Evolutionary conservation across 495 filamentous ascomycete genomes (phyloP), one percentile per base, ranked within the genome.

Genomic region (Annulohypoxylon maeteangense): DNA sequence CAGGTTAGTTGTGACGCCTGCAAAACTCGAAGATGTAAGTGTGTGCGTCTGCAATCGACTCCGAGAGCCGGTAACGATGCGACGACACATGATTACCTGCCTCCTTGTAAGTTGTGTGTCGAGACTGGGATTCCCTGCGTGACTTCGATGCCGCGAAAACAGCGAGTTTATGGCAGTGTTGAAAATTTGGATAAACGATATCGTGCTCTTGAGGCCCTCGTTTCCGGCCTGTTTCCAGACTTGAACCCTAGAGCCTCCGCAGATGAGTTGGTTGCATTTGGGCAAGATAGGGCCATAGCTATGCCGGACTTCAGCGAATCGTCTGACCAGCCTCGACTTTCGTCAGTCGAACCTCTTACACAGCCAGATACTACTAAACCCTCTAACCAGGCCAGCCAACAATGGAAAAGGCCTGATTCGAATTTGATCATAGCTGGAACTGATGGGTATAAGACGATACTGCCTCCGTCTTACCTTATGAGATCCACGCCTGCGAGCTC

Each of bases 151-250:
- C 82, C 81, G 22, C 79, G 83, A 12, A 86, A 86, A 72, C 80
- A 81, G 51, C 72, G 82, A 51, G 79, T 86, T 18, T 84, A 84
- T 53, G 83, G 83, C 10, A 86, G 83, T 67, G 82, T 86, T n/a
- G 83, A 86, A 62, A 81, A 77, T 32, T 70, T 86, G 51, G 81
- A 82, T 47, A 75, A 76, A 47, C 75, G 83, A 60, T 82, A 83
- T 51, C 70, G 79, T 23, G 78, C 82, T 12, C 78, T 84, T 20
- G 82, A 85, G 72, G 80, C 82, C 16, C 70, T 84, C 51, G 79
- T 85, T 42, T 79, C 79, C 29, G 82, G 81, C 18, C 54, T 83
- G 22, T 82, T 82, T 60, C 83, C 83, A 0, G 72, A 83, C n/a
- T 74, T 78, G 40, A 81, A 81, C 62, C 79, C 80, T 5, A 78